Evolutionary conservation across 1,284 basidiomycete species (phyloP).

Genomic region (Melampsora americana): DNA sequence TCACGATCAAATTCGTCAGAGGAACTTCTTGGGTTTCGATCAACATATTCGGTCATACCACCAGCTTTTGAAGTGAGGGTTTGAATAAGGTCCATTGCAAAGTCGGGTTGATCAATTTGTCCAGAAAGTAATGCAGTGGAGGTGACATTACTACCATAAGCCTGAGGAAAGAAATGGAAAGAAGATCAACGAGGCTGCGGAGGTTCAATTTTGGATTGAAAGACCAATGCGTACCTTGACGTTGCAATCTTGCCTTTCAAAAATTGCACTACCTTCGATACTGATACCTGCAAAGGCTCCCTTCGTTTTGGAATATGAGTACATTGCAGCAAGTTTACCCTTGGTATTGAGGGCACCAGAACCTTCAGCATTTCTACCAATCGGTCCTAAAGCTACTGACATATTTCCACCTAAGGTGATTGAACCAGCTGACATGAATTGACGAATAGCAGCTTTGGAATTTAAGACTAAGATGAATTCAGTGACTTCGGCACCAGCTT

Average conservation of each 20-base stretch:
- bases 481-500: constrained; percentile 78
- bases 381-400: constrained; percentile 84
- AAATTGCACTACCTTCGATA: constrained; percentile 87
- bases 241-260: constrained; percentile 78
- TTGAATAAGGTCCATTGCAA: constrained; percentile 69
- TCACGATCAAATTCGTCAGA: not conserved
- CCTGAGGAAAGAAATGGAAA: constrained; percentile 55
- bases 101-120: constrained; percentile 67
- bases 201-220: too few species aligned
- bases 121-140: constrained; percentile 77
- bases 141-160: constrained; percentile 69
- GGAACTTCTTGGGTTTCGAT: not conserved
- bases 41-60: constrained; percentile 33
- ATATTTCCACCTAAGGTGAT: constrained; percentile 89
- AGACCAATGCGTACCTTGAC: constrained; percentile 50
- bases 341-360: constrained; percentile 78
- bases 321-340: constrained; percentile 90
- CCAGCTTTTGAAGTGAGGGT: constrained; percentile 58
- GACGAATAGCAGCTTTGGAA: constrained; percentile 62
- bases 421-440: constrained; percentile 92
- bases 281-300: constrained; percentile 68
- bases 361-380: constrained; percentile 92
- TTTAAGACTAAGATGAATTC: constrained; percentile 94
- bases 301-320: constrained; percentile 90
- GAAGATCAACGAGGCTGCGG: not conserved